A percentile compares a stretch with the other conserved stretches of the same genome.
These are phyloP conservation scores for Peniophora sp. DNA, from an alignment of 1,284 basidiomycete genomes.

Conservation along the genomic window DNA sequence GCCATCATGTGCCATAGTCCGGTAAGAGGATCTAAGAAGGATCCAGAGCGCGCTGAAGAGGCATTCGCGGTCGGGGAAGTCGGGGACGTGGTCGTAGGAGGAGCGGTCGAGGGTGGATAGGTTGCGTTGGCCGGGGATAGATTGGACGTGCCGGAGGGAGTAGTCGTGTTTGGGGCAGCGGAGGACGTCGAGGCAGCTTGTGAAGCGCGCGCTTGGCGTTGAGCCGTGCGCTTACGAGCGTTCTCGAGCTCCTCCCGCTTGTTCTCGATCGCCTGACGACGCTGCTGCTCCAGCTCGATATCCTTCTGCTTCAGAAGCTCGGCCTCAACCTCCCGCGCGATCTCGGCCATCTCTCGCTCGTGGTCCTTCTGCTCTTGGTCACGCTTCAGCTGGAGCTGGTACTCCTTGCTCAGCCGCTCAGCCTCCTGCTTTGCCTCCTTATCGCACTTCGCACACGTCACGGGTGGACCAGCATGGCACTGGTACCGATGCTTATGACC, in stretches of 20 bases:
- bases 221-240: slow-evolving; percentile 2
- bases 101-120: too few species aligned
- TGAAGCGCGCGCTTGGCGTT: neutral
- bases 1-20: too few species aligned
- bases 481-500: neutral
- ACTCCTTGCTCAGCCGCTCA: slow-evolving; percentile 2
- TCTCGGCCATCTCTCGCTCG: neutral
- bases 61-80: too few species aligned
- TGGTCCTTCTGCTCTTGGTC: neutral
- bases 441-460: neutral
- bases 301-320: slow-evolving; percentile 13
- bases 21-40: too few species aligned
- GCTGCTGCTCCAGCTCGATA: slow-evolving; percentile 16
- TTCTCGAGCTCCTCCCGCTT: slow-evolving; percentile 26
- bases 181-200: too few species aligned
- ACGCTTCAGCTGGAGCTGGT: neutral
- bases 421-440: slow-evolving; percentile 8
- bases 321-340: neutral
- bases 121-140: too few species aligned
- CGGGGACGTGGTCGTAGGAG: too few species aligned
- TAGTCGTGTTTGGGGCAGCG: too few species aligned
- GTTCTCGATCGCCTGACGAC: slow-evolving; percentile 20
- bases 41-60: too few species aligned
- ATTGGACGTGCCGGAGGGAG: too few species aligned
- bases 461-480: neutral